phyloP scores from a whole-genome alignment of 257 asterid species.

The Fraxinus anomala region DNA sequence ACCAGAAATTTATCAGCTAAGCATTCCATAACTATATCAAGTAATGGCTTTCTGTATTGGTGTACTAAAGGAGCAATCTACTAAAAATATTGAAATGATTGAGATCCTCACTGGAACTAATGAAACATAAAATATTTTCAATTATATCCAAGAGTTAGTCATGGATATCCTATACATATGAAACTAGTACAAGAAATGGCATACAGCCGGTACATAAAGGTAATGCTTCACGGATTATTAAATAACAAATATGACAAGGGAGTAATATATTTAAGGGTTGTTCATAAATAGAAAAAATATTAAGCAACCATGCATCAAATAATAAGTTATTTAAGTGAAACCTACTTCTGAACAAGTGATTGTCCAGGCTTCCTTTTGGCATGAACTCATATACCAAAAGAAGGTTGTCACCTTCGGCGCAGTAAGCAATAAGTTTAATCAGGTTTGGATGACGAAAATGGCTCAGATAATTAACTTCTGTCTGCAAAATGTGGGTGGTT shows the following conservation, averaged over 20 bases:
- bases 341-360: conserved; percentile 28
- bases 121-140: neutral
- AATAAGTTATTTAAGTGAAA: neutral
- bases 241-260: neutral
- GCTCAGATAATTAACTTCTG: conserved; percentile 14
- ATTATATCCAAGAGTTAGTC: neutral
- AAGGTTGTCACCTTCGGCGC: conserved; percentile 24
- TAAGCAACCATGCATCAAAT: neutral
- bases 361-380: conserved; percentile 34
- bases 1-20: neutral
- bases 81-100: neutral
- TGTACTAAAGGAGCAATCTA: neutral
- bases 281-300: neutral
- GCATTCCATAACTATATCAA: neutral
- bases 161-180: neutral
- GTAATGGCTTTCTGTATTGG: neutral
- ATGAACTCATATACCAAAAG: conserved; percentile 32
- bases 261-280: neutral
- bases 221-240: neutral
- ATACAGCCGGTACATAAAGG: neutral
- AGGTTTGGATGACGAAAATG: conserved; percentile 33
- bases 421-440: conserved; percentile 32
- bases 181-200: neutral
- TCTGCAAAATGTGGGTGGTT: conserved; percentile 22
- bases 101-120: neutral